Percentiles rank a stretch among this genome's conserved stretches.
These are phyloP conservation scores for Hanseniaspora gamundiae DNA, from an alignment of 1,139 yeast species.

Conservation along the genomic window DNA sequence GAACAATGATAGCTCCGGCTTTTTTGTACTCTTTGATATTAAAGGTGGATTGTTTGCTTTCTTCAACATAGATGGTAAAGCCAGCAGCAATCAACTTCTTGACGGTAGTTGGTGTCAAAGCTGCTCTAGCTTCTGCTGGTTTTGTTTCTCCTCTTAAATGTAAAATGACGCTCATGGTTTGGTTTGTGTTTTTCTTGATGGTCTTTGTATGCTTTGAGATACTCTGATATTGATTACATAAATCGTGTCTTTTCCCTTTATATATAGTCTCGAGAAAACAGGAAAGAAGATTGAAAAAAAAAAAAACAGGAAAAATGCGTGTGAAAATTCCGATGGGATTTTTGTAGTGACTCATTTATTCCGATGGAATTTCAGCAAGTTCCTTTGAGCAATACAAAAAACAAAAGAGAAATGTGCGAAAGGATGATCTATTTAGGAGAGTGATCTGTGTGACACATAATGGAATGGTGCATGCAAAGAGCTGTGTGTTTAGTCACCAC, in stretches of 20 bases:
- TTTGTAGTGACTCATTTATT: too few relatives aligned
- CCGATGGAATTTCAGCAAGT: too few relatives aligned
- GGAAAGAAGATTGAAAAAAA: neutral
- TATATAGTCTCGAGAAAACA: too few relatives aligned
- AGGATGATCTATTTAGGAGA: too few relatives aligned
- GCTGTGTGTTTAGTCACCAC: too few relatives aligned
- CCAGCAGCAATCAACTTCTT: constrained; percentile 80
- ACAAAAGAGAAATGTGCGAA: too few relatives aligned
- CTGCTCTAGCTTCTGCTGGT: constrained; percentile 95
- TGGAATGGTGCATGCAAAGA: too few relatives aligned
- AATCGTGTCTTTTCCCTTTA: neutral
- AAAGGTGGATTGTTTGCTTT: constrained; percentile 74
- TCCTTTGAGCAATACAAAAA: too few relatives aligned
- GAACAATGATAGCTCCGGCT: constrained; percentile 81
- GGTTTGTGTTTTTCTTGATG: neutral
- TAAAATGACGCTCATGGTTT: constrained; percentile 34
- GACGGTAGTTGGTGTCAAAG: constrained; percentile 84
- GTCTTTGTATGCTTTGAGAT: neutral
- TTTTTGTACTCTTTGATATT: constrained; percentile 58
- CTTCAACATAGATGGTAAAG: constrained; percentile 77
- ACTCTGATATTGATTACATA: neutral
- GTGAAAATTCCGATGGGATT: constrained; percentile 6
- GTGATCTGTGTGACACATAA: too few relatives aligned
- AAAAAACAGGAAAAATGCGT: neutral
- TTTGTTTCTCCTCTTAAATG: constrained; percentile 93